These are phyloP conservation scores for Strobilomyces dryophilus DNA, from an alignment of 768 basidiomycete species.

Conservation along the genomic window DNA sequence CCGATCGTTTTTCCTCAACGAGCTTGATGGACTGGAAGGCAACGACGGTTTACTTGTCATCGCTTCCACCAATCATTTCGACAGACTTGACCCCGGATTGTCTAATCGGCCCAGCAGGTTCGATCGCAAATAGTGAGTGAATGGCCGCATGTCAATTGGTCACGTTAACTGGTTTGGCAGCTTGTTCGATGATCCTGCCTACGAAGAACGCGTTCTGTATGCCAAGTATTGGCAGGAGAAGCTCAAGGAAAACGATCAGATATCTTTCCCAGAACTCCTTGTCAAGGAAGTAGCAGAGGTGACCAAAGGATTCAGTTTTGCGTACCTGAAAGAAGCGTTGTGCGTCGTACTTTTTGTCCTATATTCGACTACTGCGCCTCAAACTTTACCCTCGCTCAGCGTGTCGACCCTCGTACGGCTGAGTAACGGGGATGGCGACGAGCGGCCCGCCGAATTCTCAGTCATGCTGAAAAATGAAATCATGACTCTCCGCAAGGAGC, in stretches of 20 bases:
- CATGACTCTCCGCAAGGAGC: slow-evolving; percentile 56
- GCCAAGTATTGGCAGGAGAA: slow-evolving; percentile 80
- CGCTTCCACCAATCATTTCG: slow-evolving; percentile 81
- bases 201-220: slow-evolving; percentile 62
- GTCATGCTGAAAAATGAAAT: slow-evolving; percentile 55
- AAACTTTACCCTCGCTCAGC: slow-evolving; percentile 32
- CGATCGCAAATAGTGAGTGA: slow-evolving; percentile 77
- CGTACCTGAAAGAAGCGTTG: slow-evolving; percentile 90
- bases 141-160: not conserved
- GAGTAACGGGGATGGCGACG: slow-evolving; percentile 45
- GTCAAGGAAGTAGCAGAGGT: slow-evolving; percentile 52
- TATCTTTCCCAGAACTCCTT: slow-evolving; percentile 66
- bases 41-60: slow-evolving; percentile 80
- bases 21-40: slow-evolving; percentile 73
- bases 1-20: slow-evolving; percentile 86
- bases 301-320: slow-evolving; percentile 76
- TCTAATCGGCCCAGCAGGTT: slow-evolving; percentile 79
- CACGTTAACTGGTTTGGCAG: slow-evolving; percentile 32
- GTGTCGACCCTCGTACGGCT: slow-evolving; percentile 71
- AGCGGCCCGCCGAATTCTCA: slow-evolving; percentile 46
- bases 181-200: slow-evolving; percentile 67
- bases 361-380: not conserved
- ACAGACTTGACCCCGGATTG: slow-evolving; percentile 71
- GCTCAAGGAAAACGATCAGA: slow-evolving; percentile 53
- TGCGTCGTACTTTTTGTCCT: slow-evolving; percentile 35